Evolutionary conservation across 1,139 yeast genomes (phyloP).

Genomic region (Saccharomycopsis hybrid): DNA sequence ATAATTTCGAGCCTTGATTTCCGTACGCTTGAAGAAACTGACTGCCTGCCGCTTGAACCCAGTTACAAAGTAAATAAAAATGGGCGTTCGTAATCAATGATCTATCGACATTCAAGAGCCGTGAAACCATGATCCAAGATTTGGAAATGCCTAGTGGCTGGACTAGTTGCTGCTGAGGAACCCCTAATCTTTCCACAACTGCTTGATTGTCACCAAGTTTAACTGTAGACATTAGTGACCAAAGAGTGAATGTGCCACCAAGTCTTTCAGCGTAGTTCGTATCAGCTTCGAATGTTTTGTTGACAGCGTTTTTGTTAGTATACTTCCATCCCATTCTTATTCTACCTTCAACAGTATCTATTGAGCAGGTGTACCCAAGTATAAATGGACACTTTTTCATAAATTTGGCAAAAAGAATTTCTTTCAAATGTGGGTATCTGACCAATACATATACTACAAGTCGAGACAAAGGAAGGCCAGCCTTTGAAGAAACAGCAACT

Average conservation of each 20-base stretch:
- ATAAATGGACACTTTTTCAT: conserved; percentile 87
- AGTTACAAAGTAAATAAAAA: conserved; percentile 63
- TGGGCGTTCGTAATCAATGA: conserved; percentile 57
- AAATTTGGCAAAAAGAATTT: conserved; percentile 68
- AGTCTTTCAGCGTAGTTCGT: conserved; percentile 76
- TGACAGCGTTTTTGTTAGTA: conserved; percentile 30
- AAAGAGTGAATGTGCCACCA: conserved; percentile 77
- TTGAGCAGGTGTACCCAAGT: conserved; percentile 69
- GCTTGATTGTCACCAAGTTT: conserved; percentile 23
- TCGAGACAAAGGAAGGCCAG: conserved; percentile 75
- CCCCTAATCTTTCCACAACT: conserved; percentile 10
- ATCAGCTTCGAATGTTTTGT: conserved; percentile 70
- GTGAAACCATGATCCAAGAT: conserved; percentile 25
- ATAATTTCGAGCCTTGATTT: conserved; percentile 59
- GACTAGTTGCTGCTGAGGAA: background rate
- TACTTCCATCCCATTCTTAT: conserved; percentile 83
- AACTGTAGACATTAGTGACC: conserved; percentile 62
- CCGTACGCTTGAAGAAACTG: conserved; percentile 55
- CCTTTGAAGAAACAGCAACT: conserved; percentile 69
- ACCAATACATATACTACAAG: conserved; percentile 51
- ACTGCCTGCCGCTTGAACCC: conserved; percentile 87
- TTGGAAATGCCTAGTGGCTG: conserved; percentile 31
- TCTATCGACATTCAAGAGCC: conserved; percentile 54
- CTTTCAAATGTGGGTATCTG: conserved; percentile 58
- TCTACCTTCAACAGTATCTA: conserved; percentile 81